Base-by-base conservation (phyloP, 176 grass and related monocot genomes). In the Aegilops sharonensis region DNA sequence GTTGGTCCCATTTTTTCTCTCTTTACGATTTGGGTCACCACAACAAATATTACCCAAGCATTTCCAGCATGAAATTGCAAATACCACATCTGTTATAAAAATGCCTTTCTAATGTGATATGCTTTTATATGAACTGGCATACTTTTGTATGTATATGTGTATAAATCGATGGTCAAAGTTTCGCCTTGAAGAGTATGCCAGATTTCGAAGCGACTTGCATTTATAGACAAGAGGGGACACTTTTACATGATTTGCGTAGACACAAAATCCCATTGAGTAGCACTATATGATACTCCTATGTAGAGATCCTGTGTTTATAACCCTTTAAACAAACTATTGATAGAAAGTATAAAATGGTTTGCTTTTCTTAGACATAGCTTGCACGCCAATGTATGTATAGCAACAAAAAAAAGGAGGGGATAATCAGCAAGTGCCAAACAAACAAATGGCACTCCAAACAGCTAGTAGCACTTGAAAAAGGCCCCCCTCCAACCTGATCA, bases 391-490 rank as follows among this genome's bases (percentile, higher is more conserved):
- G 67, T 5, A 54, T 6, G 67, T 1, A 66, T 1, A 66, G 60
- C 56, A 8, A 20, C 17, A 31, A 31, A 31, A 68, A 66, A 30
- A 35, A 68, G 34, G 67, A 67, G 47, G 20, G 47, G 15, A 81
- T 60, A 52, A 69, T 42, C 68, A 31, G 8, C 30, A 65, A 6
- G 15, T 5, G 21, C 9, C 14, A 79, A 84, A 70, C 76, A 45
- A 45, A 45, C 2, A 61, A 67, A 83, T 73, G 89, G 24, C 66
- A 73, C 56, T 90, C 80, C 74, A 59, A 30, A 57, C 80, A 74
- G 37, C 74, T 43, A 24, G 68, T 34, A 42, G 68, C 11, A 57
- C 84, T 52, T 87, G 84, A 83, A 87, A 87, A 87, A 36, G 84
- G 79, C 72, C 24, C 24, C 24, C 10, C 43, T 81, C 56, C 40